Evolutionary conservation across 805 yeast genomes (phyloP), one percentile per base, ranked within the genome.

Genomic region (Pichia cephalocereana): DNA sequence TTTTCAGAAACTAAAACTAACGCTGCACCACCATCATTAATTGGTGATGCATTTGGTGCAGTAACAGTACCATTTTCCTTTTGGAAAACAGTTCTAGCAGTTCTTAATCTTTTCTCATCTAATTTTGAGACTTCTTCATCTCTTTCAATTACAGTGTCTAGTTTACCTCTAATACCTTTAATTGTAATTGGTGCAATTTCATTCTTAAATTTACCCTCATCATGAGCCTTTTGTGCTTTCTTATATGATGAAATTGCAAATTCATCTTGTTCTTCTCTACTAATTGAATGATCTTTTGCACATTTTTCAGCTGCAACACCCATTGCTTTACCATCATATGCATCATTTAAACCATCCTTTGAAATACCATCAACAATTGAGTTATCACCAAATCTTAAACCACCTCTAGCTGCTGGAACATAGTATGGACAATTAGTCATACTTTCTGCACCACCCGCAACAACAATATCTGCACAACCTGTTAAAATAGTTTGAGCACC

Each of bases 11-110:
- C 93, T 57, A 93, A 76, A 41, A 93, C 74, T 38, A 93, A 79
- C 44, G 98, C 98, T 48, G 98, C 96, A 66, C 88, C 98, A 70
- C 99, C 99, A 68, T 93, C 99, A 68, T 91, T 93, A 61, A 93
- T 75, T 62, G 95, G 88, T 30, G 97, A 88, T 30, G 98, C 95
- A 67, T 93, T 95, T 59, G 97, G 95, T 27, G 96, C 98, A 38
- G 99, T 91, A 52, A 93, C 91, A 39, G 97, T 86, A 65, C 98
- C 99, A 58, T 83, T 82, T 63, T 89, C 96, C 70, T 79, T 82
- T 71, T 86, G 85, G 82, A 93, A 93, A 38, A 88, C 98, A 46
- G 99, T 81, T 74, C 98, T 85, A 31, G 98, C 96, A 50, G 83
- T 46, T 64, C 76, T 79, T 58, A 93, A 72, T 66, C 79, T 88